Base-by-base conservation (phyloP, 371 early-diverging fungal genomes). In the Rhizomucor pusillus region DNA sequence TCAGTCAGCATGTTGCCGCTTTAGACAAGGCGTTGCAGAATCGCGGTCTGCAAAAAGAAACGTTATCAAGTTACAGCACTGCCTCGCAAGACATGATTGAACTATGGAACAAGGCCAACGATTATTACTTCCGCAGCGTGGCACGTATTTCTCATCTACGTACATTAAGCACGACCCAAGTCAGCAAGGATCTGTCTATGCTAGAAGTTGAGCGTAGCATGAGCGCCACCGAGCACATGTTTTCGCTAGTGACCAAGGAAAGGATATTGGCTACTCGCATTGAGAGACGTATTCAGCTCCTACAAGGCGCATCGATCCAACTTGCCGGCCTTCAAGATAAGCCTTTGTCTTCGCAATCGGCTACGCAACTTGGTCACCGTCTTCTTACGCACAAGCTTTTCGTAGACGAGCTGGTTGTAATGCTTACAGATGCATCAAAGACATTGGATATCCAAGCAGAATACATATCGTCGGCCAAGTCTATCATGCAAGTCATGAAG, bases 141-240 rank as follows among this genome's bases (percentile, higher is more conserved):
- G 86, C 90, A 7, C 75, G 87, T 33, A 69, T 92, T 63, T 69
- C 85, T 22, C 79, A 84, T 56, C 72, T 88, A 33, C 79, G 90
- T 25, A 76, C 77, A 3, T 53, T 82, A 5, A 78, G 86, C 19
- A 60, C 71, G 5, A 62, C 71, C 5, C 80, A 79, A 52, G 80
- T 84, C 6, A 79, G 77, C 56, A 81, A 77, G 37, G 93, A 91
- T 61, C 61, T 91, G n/a, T 79, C 90, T 0, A 69, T 81, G 41
- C 73, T 77, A 14, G 91, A 91, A 67, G 83, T 87, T 0, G 85
- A 87, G 44, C 86, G 86, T 54, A 70, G 81, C 34, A 65, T 87
- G 52, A 85, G 88, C 53, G 89, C 81, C 48, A 75, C 89, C 3
- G 90, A 91, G 52, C 80, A 89, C 60, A 63, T 91, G 54, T 78